phyloP scores from a whole-genome alignment of 805 yeast genomes.

The Monosporozyma siamensis region DNA sequence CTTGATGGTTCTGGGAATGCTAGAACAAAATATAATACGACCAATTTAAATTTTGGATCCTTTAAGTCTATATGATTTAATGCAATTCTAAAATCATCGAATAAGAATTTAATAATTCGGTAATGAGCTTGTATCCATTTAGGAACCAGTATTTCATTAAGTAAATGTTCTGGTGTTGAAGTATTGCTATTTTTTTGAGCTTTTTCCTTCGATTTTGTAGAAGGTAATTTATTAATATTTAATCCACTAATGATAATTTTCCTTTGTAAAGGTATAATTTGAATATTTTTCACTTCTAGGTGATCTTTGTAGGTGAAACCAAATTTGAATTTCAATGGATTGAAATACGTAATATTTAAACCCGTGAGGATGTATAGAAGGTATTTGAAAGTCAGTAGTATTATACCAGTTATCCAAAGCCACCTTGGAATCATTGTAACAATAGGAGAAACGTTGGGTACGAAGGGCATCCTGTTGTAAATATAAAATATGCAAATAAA shows the following conservation, averaged over 20 bases:
- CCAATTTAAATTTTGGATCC: slow-evolving; percentile 1
- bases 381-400: background rate
- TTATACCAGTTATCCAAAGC: slow-evolving; percentile 1
- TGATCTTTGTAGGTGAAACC: slow-evolving; percentile 10
- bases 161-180: background rate
- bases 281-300: slow-evolving; percentile 12
- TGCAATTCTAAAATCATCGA: slow-evolving; percentile 8
- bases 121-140: slow-evolving; percentile 4
- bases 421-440: background rate
- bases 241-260: slow-evolving; percentile 10
- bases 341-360: slow-evolving; percentile 12
- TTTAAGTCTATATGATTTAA: slow-evolving; percentile 4
- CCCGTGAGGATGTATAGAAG: slow-evolving; percentile 6
- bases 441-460: background rate
- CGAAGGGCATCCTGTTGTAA: no score
- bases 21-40: slow-evolving; percentile 4
- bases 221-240: slow-evolving; percentile 1
- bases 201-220: background rate
- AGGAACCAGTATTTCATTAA: background rate
- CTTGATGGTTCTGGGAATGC: background rate
- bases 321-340: slow-evolving; percentile 17
- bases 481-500: no score
- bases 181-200: background rate
- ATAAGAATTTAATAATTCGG: background rate
- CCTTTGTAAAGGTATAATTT: slow-evolving; percentile 14